Base-by-base conservation (phyloP, 768 basidiomycete genomes). In the Termitomyces eurrhizus region DNA sequence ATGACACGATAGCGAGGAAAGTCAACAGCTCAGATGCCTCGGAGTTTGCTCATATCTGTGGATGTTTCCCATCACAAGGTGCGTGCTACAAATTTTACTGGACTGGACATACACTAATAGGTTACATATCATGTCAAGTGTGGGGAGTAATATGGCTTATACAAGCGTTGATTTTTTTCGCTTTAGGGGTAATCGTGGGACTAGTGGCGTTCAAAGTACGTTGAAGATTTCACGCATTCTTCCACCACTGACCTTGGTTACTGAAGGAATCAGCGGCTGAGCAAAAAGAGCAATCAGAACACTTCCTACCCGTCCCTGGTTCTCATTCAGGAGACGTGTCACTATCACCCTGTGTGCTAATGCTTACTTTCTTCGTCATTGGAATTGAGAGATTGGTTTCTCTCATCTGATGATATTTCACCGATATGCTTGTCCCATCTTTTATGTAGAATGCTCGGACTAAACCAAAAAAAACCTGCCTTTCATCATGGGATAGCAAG, bases 101-200 rank as follows among this genome's bases (percentile, higher is more conserved):
- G 26, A 39, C n/a, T 57, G 26, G 26, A 39, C n/a, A 4, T 39
- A 12, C 7, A 37, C 35, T 37, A 7, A 57, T 18, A 32, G n/a
- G 6, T 1, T 13, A 5, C 16, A 14, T 16, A 21, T 45, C 21
- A 14, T 14, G 12, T 42, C 16, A 62, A 92, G 92, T 91, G 0
- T 93, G 92, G 93, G 93, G 93, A 37, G 84, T 94, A 56, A 80
- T 95, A 53, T 95, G 94, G 94, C 83, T 93, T 41, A 72, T 95
- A 64, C 71, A 85, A 35, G 88, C 92, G 0, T 80, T 90, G 57
- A 62, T 80, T 8, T 94, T 90, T 75, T 93, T 95, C 66, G 87
- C 82, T 7, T 73, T 81, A 2, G 92, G 90, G 0, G 72, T 95
- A 55, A 74, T 95, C 24, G 86, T 94, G 26, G 92, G 94, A 21